Base-by-base conservation (phyloP, 208 protist genomes). In the Strigomonas oncopelti region DNA sequence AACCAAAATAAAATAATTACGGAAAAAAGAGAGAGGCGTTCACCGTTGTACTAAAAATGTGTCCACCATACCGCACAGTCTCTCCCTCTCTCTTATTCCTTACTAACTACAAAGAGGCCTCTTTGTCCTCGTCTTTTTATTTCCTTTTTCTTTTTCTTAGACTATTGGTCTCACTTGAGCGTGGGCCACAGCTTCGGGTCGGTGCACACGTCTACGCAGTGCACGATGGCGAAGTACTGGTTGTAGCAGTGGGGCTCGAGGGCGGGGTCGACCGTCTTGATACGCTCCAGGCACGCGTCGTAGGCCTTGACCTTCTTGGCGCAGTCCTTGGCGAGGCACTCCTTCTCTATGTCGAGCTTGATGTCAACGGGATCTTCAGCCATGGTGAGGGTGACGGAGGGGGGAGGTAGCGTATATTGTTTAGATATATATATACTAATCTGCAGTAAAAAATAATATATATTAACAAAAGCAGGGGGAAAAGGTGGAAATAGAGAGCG, bases 171-270 rank as follows among this genome's bases (percentile, higher is more conserved):
- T 77, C 85, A 91, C 72, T 86, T 88, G 36, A 91, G 80, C 36
- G 79, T 88, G 24, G 81, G 77, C 85, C 85, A 91, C 53, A 91
- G 75, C 74, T 91, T 86, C n/a, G 81, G 81, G 69, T 88, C 75
- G 4, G 85, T 80, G 68, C 85, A 91, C 34, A 87, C 80, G 66
- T 91, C 85, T 60, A 91, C 85, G 73, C 85, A 91, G 78, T 91
- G 85, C 31, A 91, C 74, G 55, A 91, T 88, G 65, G 79, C 77
- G 67, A 91, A 91, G 80, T 91, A 91, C 71, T 88, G 82, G 55
- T 80, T 62, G 70, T 87, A 91, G 74, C 85, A 91, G 71, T 91
- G 82, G 25, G 85, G 85, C 78, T 91, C 85, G 61, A 79, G 79
- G 27, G 82, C 80, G 32, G 79, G 55, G 4, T 72, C 70, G 25